These are phyloP conservation scores for Schoenoplectus tabernaemontani DNA, from an alignment of 202 grass and related monocot genomes.

Conservation along the genomic window DNA sequence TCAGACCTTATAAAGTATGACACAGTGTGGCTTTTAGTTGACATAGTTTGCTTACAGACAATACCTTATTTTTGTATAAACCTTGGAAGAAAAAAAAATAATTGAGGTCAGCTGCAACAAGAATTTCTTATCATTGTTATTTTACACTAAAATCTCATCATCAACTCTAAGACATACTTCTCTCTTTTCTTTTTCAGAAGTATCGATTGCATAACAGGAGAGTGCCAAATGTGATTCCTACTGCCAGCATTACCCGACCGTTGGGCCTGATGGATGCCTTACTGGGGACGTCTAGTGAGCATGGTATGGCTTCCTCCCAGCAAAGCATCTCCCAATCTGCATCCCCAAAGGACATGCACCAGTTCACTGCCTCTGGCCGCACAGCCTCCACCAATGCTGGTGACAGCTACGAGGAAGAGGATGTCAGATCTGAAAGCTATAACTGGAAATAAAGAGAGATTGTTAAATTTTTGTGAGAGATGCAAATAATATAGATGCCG, in stretches of 20 bases:
- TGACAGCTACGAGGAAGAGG: slow-evolving; percentile 46
- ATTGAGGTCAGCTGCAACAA: neutral
- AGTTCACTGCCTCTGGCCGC: slow-evolving; percentile 40
- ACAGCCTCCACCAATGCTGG: slow-evolving; percentile 38
- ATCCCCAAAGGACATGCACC: slow-evolving; percentile 59
- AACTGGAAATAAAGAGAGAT: slow-evolving; percentile 51
- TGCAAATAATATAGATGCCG: slow-evolving; percentile 6
- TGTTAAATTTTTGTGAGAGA: neutral
- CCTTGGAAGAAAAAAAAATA: neutral
- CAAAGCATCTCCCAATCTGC: slow-evolving; percentile 59
- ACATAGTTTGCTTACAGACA: neutral
- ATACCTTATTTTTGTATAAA: neutral
- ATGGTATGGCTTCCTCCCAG: slow-evolving; percentile 28
- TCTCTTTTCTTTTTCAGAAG: slow-evolving; percentile 47
- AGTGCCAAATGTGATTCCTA: neutral
- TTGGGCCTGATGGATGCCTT: slow-evolving; percentile 37
- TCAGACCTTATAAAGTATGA: neutral
- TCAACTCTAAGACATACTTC: slow-evolving; percentile 2
- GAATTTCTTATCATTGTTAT: neutral
- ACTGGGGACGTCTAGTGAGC: slow-evolving; percentile 25
- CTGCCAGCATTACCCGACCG: slow-evolving; percentile 12
- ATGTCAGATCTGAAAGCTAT: slow-evolving; percentile 56
- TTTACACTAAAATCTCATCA: slow-evolving; percentile 10
- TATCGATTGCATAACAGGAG: slow-evolving; percentile 78
- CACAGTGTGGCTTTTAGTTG: neutral